phyloP scores from a whole-genome alignment of 768 basidiomycete genomes.

The Leucosporidium creatinivorum region DNA sequence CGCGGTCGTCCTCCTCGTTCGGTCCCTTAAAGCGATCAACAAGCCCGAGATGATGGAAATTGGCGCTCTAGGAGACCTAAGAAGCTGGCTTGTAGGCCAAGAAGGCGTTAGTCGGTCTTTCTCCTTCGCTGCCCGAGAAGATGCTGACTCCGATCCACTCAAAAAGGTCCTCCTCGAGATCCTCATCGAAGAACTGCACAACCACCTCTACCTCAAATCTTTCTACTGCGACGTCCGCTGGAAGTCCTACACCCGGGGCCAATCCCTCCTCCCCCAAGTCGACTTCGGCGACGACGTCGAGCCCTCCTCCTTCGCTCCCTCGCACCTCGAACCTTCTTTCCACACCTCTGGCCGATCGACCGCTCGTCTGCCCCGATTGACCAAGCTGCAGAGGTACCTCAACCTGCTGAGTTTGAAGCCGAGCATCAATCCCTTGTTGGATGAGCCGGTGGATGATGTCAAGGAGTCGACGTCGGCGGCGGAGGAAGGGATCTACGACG shows the following conservation, averaged over 20 bases:
- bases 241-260: constrained; percentile 72
- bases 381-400: constrained; percentile 43
- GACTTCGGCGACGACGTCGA: constrained; percentile 32
- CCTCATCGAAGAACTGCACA: constrained; percentile 87
- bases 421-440: constrained; percentile 41
- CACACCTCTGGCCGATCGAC: constrained; percentile 23
- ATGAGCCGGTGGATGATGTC: constrained; percentile 35
- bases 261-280: constrained; percentile 49
- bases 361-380: constrained; percentile 22
- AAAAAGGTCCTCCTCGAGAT: constrained; percentile 80
- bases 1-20: constrained; percentile 75
- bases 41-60: constrained; percentile 89
- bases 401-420: constrained; percentile 40
- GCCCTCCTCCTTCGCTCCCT: constrained; percentile 5
- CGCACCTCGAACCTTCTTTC: constrained; percentile 7
- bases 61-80: constrained; percentile 83
- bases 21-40: constrained; percentile 81
- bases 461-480: constrained; percentile 24
- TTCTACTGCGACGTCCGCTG: constrained; percentile 94
- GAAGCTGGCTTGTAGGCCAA: constrained; percentile 74
- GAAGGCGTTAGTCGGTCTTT: constrained; percentile 59
- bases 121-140: not conserved
- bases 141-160: not conserved
- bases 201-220: constrained; percentile 91
- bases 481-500: constrained; percentile 10